Percentiles rank a stretch among this genome's conserved stretches.
Evolutionary conservation across 768 basidiomycete species (phyloP).

Genomic region (Suillus lakei): DNA sequence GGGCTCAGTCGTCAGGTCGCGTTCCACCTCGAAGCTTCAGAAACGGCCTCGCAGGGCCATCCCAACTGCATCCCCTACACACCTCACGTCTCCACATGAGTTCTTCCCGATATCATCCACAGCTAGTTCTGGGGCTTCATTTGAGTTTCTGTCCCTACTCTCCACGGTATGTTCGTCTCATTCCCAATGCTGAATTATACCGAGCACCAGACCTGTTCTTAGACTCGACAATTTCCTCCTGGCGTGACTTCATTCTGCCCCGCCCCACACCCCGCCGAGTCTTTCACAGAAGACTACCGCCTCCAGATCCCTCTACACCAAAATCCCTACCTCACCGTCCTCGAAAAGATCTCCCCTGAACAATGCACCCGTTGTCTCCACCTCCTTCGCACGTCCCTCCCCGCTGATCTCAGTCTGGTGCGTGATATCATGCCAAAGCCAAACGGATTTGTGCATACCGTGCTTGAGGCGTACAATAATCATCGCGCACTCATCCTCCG

Average conservation of each 20-base stretch:
- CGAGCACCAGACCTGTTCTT: constrained; percentile 14
- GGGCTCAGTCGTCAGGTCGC: not conserved
- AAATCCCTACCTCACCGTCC: constrained; percentile 23
- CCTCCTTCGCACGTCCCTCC: constrained; percentile 36
- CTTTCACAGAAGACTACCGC: constrained; percentile 35
- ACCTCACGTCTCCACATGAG: not conserved
- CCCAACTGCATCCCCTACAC: not conserved
- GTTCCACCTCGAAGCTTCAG: not conserved
- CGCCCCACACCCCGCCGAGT: constrained; percentile 26
- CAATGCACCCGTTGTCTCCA: constrained; percentile 26
- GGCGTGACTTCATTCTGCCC: constrained; percentile 30
- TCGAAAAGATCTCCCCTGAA: constrained; percentile 24
- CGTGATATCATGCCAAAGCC: constrained; percentile 19
- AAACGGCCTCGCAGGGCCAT: not conserved
- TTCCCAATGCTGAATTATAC: not conserved
- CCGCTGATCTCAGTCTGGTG: constrained; percentile 18
- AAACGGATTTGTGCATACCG: constrained; percentile 40
- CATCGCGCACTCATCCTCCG: constrained; percentile 43
- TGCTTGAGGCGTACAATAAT: constrained; percentile 38
- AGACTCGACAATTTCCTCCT: constrained; percentile 7
- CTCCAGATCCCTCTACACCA: constrained; percentile 26
- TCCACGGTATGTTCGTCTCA: not conserved
- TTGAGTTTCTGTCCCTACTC: not conserved
- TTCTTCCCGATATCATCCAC: not conserved
- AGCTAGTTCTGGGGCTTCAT: not conserved